Conservation (phyloP, 2,329 filamentous ascomycete species). For the Epichloe uncinata region DNA sequence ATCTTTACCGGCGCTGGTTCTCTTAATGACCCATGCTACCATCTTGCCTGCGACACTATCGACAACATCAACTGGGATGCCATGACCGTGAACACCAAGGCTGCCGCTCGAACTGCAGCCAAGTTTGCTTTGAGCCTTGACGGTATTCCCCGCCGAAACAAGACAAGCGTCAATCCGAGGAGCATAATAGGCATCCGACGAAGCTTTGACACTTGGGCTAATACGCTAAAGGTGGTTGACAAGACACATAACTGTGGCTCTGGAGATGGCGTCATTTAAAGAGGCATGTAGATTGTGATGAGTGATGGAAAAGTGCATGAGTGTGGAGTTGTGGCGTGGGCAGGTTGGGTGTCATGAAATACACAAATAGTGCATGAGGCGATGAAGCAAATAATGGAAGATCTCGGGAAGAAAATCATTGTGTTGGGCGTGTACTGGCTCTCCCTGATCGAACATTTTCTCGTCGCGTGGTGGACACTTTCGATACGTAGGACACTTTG, state of each 20-base stretch:
- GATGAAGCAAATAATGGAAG: too few species aligned
- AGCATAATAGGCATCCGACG: conserved; percentile 13
- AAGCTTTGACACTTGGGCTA: conserved; percentile 14
- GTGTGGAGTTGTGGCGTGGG: not conserved
- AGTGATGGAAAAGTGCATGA: not conserved
- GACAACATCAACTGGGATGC: conserved; percentile 28
- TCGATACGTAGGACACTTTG: too few species aligned
- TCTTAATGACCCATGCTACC: conserved; percentile 23
- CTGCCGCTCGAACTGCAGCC: conserved; percentile 38
- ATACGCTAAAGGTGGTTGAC: conserved; percentile 13
- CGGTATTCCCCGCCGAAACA: conserved; percentile 20
- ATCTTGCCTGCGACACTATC: conserved; percentile 26
- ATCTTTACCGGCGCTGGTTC: conserved; percentile 24
- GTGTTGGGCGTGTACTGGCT: too few species aligned
- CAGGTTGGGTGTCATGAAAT: not conserved
- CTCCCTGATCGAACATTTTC: too few species aligned
- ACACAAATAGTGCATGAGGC: not conserved
- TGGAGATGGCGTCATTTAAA: conserved; percentile 7
- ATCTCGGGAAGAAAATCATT: too few species aligned
- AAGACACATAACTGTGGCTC: conserved; percentile 17
- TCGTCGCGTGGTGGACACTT: too few species aligned
- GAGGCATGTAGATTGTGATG: not conserved
- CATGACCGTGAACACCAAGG: conserved; percentile 23
- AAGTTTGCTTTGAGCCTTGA: conserved; percentile 23
- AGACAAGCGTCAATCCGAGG: conserved; percentile 15